Conservation (phyloP, 2,329 filamentous ascomycete species). For the Diaporthe amygdali region DNA sequence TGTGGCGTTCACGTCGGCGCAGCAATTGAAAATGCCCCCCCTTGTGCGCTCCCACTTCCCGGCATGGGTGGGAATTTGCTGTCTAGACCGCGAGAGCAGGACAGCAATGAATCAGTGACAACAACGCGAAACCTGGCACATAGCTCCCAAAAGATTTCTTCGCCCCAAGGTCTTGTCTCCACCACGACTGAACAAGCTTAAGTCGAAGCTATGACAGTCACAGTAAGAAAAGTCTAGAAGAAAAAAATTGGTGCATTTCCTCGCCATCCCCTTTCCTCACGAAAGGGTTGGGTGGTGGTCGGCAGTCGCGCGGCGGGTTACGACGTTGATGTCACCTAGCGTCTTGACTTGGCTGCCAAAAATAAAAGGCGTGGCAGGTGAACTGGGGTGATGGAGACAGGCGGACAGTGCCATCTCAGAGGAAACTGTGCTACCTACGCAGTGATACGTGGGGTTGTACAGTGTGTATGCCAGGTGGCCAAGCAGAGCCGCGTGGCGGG, state of each 20-base stretch:
- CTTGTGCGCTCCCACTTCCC: slow-evolving; percentile 10
- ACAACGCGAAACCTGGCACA: neutral
- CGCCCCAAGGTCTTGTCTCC: neutral
- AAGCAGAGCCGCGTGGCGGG: slow-evolving; percentile 23
- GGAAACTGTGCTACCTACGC: neutral
- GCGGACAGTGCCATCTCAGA: neutral
- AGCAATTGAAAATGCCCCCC: neutral
- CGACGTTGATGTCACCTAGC: slow-evolving; percentile 10
- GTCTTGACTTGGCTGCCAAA: slow-evolving; percentile 14
- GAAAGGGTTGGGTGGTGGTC: neutral
- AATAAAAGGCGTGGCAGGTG: slow-evolving; percentile 24
- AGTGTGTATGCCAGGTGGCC: neutral
- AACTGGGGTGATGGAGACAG: neutral
- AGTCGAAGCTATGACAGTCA: neutral
- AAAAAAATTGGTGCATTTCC: neutral
- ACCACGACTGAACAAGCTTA: neutral
- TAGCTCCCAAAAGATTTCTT: neutral
- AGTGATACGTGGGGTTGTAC: accelerated
- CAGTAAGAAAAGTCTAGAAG: neutral
- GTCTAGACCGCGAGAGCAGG: neutral
- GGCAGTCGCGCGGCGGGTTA: slow-evolving; percentile 9
- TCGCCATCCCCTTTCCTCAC: neutral
- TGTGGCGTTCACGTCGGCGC: slow-evolving; percentile 6
- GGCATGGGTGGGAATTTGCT: neutral
- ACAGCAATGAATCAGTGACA: neutral